Evolutionary conservation across 106 monocot species (phyloP).

Genomic region (Dendrobium huoshanense): DNA sequence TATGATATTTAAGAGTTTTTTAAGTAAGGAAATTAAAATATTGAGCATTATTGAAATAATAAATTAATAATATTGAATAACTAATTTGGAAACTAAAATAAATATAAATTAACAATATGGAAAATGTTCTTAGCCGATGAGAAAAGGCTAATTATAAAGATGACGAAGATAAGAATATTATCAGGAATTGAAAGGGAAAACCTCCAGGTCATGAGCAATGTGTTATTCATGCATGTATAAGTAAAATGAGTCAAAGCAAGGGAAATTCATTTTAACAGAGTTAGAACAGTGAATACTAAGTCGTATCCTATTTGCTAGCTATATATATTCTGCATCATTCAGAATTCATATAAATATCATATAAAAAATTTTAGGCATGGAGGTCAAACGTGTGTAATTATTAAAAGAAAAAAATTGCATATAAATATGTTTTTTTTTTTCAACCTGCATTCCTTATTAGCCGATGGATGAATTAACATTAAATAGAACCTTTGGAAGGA

Average conservation of each 20-base stretch:
- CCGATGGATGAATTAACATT: not conserved
- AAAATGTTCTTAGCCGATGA: not conserved
- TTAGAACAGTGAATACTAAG: too few species aligned
- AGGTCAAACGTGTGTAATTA: not conserved
- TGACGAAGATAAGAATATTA: not conserved
- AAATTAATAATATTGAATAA: too few species aligned
- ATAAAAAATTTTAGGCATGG: not conserved
- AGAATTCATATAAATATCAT: not conserved
- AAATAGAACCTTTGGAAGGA: not conserved
- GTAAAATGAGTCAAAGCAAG: not conserved
- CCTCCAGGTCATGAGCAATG: not conserved
- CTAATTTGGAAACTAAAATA: too few species aligned
- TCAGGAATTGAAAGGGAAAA: not conserved
- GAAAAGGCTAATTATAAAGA: not conserved
- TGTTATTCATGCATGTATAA: not conserved
- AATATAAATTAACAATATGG: too few species aligned
- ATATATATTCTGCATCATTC: too few species aligned
- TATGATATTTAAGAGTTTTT: too few species aligned
- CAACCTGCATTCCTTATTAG: not conserved
- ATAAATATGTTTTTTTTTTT: not conserved
- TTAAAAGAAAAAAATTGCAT: not conserved
- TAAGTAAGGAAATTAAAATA: too few species aligned
- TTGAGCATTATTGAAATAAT: too few species aligned
- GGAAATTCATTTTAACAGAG: not conserved
- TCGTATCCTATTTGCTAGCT: too few species aligned